Evolutionary conservation across 306 rosid genomes (phyloP), one percentile per base, ranked within the genome.

Genomic region (Glycine latifolia): DNA sequence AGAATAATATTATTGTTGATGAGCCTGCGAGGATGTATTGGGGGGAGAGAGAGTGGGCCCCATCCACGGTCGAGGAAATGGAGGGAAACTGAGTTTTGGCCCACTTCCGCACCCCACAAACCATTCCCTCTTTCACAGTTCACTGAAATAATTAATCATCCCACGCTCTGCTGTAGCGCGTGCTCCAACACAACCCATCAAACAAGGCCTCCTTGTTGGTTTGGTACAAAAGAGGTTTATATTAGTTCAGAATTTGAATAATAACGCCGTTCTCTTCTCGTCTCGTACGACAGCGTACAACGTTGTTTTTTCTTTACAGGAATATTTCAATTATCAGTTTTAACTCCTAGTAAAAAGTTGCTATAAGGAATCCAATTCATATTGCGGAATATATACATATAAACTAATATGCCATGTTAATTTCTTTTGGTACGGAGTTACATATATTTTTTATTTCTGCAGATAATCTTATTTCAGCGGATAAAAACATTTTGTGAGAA

Each of bases 1-100:
- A 8, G 9, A 16, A 16, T 20, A 8, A n/a, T 6, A 63, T 6
- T 17, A 73, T 41, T 83, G 59, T 52, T 52, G 75, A 66, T 54
- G 83, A 20, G 83, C 79, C 73, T 72, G 83, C 80, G 68, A 58
- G 82, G 8, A 3, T 54, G 71, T 48, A 60, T 76, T 4, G 67
- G 79, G 69, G 58, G 75, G 61, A 15, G 63, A 65, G 55, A 56
- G 33, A 52, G 74, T 77, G 81, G 81, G 74, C 10, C 83, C 73
- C 6, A 78, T 14, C 0, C 3, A 13, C 41, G 80, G 83, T 78
- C 80, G 43, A 71, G 56, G 65, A 79, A 79, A 78, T 78, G 80
- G 83, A 78, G 86, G 86, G 86, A 73, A 78, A 73, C 72, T 72
- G 4, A 10, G 80, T 63, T 78, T 55, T 16, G 87, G 83, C 81